Evolutionary conservation across 257 asterid genomes (phyloP), one percentile per base, ranked within the genome.

Genomic region (Thymus mandschuricus): DNA sequence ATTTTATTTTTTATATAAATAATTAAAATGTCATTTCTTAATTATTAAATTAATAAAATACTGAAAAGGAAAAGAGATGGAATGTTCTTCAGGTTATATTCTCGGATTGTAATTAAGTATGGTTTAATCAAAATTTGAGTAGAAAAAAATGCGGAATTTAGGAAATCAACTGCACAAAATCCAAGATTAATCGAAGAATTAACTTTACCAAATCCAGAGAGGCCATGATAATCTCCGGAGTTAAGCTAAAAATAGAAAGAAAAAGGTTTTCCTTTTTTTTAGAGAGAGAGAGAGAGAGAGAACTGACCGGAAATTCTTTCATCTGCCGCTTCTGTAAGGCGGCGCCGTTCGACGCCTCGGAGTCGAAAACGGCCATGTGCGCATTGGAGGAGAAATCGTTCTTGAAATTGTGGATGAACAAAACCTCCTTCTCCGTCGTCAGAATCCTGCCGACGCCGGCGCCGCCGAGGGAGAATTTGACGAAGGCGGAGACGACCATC

Each of bases 261-360:
- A 1, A 60, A 21, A 69, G 6, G 59, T 48, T 60, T 0, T 52
- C 13, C 1, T 44, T 21, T 64, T 45, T 66, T 66, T 7, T n/a
- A n/a, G n/a, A n/a, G n/a, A 48, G 34, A 30, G 31, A 60, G 62
- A 49, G 68, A 11, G 57, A 56, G 13, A 59, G 11, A 4, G 1
- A 7, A 87, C 96, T 87, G 74, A 91, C 98, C 72, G 96, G 92
- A 69, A 84, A 78, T 60, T 91, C 96, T 35, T 84, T 83, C 96
- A 87, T 89, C 67, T 76, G 86, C 52, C 98, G 84, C 68, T 86
- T 83, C 66, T 76, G 83, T 33, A 64, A 21, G 59, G 79, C 75
- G 10, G 72, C 79, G 45, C 64, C 81, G 15, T 72, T 38, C 0
- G 89, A 48, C 0, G 88, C 71, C 1, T 76, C 84, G 1, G 82